Evolutionary conservation across 768 basidiomycete species (phyloP), one percentile per base, ranked within the genome.

Genomic region (Russula griseocarnosa): DNA sequence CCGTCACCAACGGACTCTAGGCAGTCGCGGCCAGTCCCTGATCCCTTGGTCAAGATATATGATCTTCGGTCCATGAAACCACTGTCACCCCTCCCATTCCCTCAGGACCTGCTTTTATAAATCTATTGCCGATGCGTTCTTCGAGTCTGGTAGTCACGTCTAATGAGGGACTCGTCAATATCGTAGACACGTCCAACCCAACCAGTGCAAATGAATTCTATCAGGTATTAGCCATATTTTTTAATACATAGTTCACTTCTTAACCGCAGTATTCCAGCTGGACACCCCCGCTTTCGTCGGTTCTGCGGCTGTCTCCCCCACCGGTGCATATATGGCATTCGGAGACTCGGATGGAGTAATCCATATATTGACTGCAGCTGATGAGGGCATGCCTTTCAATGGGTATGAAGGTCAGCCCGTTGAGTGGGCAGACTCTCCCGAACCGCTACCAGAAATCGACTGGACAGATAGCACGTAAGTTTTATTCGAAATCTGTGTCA

Each of bases 31-130:
- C 93, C 95, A 5, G 83, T 88, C 60, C 90, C 92, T 0, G 96
- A 98, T 73, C 92, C 94, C 3, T 79, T 94, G 38, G 92, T 99
- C 67, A 97, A 96, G 75, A 81, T 98, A 14, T 97, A 89, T 70
- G 96, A 99, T 73, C 70, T 92, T 34, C 87, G 96, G 34, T 91
- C 82, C 26, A 83, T 98, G 79, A 82, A 84, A 46, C 81, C 93
- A 0, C 80, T 98, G 2, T 82, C 92, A 3, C 93, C 96, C 0
- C 81, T 98, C 34, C 85, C 92, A 1, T 98, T 73, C 85, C 92
- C 6, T 83, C 87, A 13, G 89, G 90, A 0, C 94, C 96, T 1
- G 84, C 90, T 1, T 94, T 95, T 73, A 87, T 95, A 66, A 85
- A 88, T 54, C 72, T 89, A 30, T 79, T 94, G 36, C 92, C 94